Conservation (phyloP, 2,329 filamentous ascomycete species). For the Sphaerulina musiva region DNA sequence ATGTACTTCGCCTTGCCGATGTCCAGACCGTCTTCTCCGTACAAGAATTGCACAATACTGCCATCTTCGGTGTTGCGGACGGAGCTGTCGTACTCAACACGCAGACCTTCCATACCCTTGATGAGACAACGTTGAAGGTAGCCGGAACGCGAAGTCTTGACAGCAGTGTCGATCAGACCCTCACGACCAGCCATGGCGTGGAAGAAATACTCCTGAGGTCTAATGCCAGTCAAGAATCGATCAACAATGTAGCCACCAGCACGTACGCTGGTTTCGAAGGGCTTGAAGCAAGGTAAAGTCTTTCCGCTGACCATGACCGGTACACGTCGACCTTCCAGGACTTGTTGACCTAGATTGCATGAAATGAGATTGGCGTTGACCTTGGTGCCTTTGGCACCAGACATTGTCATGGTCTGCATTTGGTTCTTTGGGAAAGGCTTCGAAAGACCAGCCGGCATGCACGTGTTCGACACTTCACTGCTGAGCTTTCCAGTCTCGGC, state of each 20-base stretch:
- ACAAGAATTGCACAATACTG: conserved; percentile 87
- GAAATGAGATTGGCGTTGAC: conserved; percentile 98
- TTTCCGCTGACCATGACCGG: conserved; percentile 98
- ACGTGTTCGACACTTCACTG: conserved; percentile 67
- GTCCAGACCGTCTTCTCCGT: conserved; percentile 92
- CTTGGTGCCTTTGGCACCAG: conserved; percentile 83
- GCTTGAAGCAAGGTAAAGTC: conserved; percentile 85
- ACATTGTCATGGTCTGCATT: conserved; percentile 98
- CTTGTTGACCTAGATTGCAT: conserved; percentile 93
- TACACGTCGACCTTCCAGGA: conserved; percentile 88
- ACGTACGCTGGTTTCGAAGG: conserved; percentile 80
- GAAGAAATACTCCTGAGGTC: conserved; percentile 97
- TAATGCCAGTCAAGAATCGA: conserved; percentile 94
- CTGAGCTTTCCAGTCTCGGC: conserved; percentile 63
- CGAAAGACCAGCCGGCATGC: conserved; percentile 72
- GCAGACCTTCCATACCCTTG: conserved; percentile 95
- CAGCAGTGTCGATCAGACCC: conserved; percentile 95
- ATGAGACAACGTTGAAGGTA: conserved; percentile 96
- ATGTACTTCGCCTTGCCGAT: conserved; percentile 91
- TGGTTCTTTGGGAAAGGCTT: conserved; percentile 95
- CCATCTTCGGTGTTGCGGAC: conserved; percentile 85
- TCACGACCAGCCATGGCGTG: conserved; percentile 99
- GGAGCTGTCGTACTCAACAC: conserved; percentile 86
- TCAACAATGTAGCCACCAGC: conserved; percentile 92
- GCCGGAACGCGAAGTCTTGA: conserved; percentile 94